Percentiles rank a stretch among this genome's conserved stretches.
phyloP scores from a whole-genome alignment of 805 yeast species.

The Torulaspora franciscae region DNA sequence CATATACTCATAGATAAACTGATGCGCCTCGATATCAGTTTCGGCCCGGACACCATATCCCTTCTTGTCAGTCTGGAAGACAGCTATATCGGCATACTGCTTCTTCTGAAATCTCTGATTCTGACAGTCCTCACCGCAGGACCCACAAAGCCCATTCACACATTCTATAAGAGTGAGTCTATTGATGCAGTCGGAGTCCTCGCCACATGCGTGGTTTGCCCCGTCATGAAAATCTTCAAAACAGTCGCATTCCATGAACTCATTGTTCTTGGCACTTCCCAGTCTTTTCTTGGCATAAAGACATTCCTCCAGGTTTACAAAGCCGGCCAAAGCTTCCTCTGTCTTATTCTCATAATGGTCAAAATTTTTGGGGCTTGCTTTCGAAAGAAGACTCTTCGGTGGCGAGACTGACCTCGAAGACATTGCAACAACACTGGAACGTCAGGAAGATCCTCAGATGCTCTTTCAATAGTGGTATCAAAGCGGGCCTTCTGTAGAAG shows the following conservation, averaged over 20 bases:
- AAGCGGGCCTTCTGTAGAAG: constrained; percentile 3
- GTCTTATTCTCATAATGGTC: constrained; percentile 50
- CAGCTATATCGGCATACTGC: constrained; percentile 69
- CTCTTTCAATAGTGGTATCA: not conserved
- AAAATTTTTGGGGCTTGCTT: constrained; percentile 7
- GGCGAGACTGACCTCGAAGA: constrained; percentile 14
- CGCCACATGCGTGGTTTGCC: constrained; percentile 68
- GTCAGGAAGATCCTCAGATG: not conserved
- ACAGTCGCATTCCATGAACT: constrained; percentile 90
- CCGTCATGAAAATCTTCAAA: constrained; percentile 43
- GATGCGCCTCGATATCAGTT: constrained; percentile 48
- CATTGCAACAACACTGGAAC: not conserved
- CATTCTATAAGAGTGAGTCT: constrained; percentile 91
- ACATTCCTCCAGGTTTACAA: constrained; percentile 52
- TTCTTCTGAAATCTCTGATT: constrained; percentile 83
- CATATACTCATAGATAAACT: constrained; percentile 85
- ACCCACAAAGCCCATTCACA: constrained; percentile 54
- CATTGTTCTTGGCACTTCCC: constrained; percentile 66
- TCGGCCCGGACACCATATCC: constrained; percentile 88
- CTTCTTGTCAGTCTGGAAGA: constrained; percentile 76
- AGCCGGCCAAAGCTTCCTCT: constrained; percentile 59
- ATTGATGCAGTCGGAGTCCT: constrained; percentile 85
- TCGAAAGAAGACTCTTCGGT: constrained; percentile 4
- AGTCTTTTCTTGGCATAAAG: constrained; percentile 55
- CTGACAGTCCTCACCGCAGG: constrained; percentile 74